Percentiles rank a stretch among this genome's conserved stretches.
phyloP scores from a whole-genome alignment of 495 filamentous ascomycete genomes.

The Lophiotrema nucula region DNA sequence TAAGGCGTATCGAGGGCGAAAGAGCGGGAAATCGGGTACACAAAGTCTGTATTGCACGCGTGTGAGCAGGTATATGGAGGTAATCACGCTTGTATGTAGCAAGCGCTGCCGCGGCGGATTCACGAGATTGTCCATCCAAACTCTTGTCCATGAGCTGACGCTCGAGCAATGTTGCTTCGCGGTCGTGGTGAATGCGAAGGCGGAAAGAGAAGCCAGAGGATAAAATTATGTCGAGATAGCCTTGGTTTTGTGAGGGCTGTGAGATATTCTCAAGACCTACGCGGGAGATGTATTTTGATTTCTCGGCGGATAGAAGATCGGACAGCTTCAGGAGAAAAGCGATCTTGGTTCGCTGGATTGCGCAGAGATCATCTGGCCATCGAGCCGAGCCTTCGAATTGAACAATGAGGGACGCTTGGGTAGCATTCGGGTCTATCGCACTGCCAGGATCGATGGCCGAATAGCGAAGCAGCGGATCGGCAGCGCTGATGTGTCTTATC shows the following conservation, averaged over 20 bases:
- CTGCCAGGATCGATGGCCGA: conserved; percentile 58
- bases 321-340: conserved; percentile 85
- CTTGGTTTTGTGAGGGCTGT: conserved; percentile 65
- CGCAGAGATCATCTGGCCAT: conserved; percentile 87
- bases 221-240: conserved; percentile 81
- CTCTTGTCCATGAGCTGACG: conserved; percentile 71
- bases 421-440: conserved; percentile 38
- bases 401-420: conserved; percentile 66
- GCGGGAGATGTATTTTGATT: conserved; percentile 54
- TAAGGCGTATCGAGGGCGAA: conserved; percentile 79
- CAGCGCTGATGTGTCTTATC: conserved; percentile 71
- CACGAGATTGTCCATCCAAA: conserved; percentile 57
- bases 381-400: conserved; percentile 91
- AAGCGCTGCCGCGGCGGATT: conserved; percentile 65
- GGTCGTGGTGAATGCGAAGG: conserved; percentile 73
- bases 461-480: conserved; percentile 70
- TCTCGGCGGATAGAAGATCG: conserved; percentile 59
- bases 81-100: conserved; percentile 69
- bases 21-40: conserved; percentile 79
- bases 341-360: conserved; percentile 90
- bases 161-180: conserved; percentile 78
- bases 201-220: conserved; percentile 65
- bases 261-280: conserved; percentile 78
- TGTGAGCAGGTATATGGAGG: conserved; percentile 71
- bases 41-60: conserved; percentile 71